Evolutionary conservation across 805 yeast species (phyloP).

Genomic region (Pichia manshurica): DNA sequence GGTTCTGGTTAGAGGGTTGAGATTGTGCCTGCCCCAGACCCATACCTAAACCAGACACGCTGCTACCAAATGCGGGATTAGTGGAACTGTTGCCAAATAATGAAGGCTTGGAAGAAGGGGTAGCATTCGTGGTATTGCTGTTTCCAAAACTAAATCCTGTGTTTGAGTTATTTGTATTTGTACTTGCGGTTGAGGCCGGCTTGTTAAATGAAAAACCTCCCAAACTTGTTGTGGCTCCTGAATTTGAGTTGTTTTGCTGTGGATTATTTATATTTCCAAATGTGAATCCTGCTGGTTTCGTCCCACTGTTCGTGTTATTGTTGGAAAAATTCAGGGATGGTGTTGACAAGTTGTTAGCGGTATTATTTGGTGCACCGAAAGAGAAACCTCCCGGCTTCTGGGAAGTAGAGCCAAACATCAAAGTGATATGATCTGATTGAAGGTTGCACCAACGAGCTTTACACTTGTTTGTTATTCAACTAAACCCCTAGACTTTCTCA

Average conservation of each 20-base stretch:
- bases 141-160: conserved; percentile 18
- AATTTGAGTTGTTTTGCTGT: conserved; percentile 17
- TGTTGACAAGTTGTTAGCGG: not conserved
- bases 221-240: not conserved
- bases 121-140: conserved; percentile 1
- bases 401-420: conserved; percentile 25
- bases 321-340: conserved; percentile 1
- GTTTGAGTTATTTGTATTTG: conserved; percentile 13
- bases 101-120: conserved; percentile 11
- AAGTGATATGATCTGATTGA: not conserved
- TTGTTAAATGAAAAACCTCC: not conserved
- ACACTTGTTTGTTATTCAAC: too few species aligned
- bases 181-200: not conserved
- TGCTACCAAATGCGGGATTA: conserved; percentile 9
- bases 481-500: too few species aligned
- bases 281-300: conserved; percentile 14
- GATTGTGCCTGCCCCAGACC: conserved; percentile 12
- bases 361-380: conserved; percentile 18
- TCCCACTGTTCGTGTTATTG: not conserved
- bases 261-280: conserved; percentile 25
- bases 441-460: too few species aligned
- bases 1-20: too few species aligned
- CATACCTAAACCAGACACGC: conserved; percentile 10
- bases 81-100: conserved; percentile 24
- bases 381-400: conserved; percentile 21